Evolutionary conservation across 208 protist genomes (phyloP), one percentile per base, ranked within the genome.

Genomic region (Acanthamoeba castellanii): DNA sequence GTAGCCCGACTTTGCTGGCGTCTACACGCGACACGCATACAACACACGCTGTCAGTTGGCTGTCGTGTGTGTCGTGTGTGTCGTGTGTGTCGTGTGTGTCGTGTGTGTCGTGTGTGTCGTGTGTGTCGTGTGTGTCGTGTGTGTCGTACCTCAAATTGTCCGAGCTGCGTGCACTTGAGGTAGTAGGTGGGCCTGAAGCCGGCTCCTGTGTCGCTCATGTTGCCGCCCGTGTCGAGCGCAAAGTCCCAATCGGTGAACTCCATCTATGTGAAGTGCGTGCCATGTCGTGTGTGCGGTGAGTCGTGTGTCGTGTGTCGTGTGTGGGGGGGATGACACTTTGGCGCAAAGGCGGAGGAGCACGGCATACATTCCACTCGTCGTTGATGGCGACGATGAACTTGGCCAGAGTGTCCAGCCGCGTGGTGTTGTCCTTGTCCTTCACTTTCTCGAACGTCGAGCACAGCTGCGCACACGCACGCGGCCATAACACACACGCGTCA

Each of bases 151-250:
- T 94, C 66, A 57, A 94, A 94, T n/a, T 94, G 89, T 4, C 89
- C 89, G 32, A 94, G 70, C 32, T 94, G 89, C 1, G 89, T 81
- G 45, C 89, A 94, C 66, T 94, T 94, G 2, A 94, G 89, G 70
- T 94, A 94, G 50, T 94, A 94, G 42, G 89, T 94, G 27, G 89
- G 89, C 32, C 89, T 45, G 70, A 64, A 94, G 89, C 70, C 89
- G 18, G 89, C 30, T 0, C 37, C 37, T 0, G 6, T 0, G 9
- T 22, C 55, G 89, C 16, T 57, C 9, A 81, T 32, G 11, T 50
- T 82, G 20, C 30, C 55, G 37, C 34, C 30, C n/a, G 61, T 94
- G 66, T 94, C 89, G 16, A 78, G 55, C 8, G 89, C 89, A 30
- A 94, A 82, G 45, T 94, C 89, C 59, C 59, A 94, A 0, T 94